These are phyloP conservation scores for Fusarium siculi DNA, from an alignment of 2,329 filamentous ascomycete genomes.

Conservation along the genomic window DNA sequence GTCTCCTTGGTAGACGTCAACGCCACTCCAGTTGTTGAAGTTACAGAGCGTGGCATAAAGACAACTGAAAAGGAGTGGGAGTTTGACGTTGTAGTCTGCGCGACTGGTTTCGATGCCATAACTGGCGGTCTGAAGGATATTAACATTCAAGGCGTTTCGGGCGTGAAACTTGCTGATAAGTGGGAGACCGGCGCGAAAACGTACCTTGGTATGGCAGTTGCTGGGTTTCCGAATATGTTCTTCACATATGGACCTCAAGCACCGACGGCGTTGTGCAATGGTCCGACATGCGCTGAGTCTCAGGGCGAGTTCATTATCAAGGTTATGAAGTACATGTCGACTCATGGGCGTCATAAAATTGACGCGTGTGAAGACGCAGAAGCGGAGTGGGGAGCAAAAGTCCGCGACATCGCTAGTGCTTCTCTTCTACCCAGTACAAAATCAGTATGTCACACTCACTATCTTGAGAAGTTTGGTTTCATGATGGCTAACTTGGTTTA, in stretches of 20 bases:
- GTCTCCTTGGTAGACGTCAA: conserved; percentile 14
- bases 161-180: not conserved
- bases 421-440: not conserved
- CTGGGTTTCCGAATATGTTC: conserved; percentile 8
- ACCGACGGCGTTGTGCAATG: not conserved
- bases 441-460: too few species aligned
- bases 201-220: not conserved
- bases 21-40: conserved; percentile 7
- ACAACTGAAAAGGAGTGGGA: not conserved
- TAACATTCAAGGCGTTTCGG: conserved; percentile 1
- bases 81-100: conserved; percentile 15
- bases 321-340: not conserved
- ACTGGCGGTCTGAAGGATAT: conserved; percentile 14
- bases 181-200: conserved; percentile 8
- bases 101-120: conserved; percentile 30
- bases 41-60: not conserved
- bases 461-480: too few species aligned
- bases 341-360: not conserved
- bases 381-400: not conserved
- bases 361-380: not conserved
- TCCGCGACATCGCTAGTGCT: not conserved
- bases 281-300: not conserved
- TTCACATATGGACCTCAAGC: conserved; percentile 15
- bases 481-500: not conserved
- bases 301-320: not conserved